Evolutionary conservation across 768 basidiomycete species (phyloP), one percentile per base, ranked within the genome.

Genomic region (Daedaleopsis sinensis): DNA sequence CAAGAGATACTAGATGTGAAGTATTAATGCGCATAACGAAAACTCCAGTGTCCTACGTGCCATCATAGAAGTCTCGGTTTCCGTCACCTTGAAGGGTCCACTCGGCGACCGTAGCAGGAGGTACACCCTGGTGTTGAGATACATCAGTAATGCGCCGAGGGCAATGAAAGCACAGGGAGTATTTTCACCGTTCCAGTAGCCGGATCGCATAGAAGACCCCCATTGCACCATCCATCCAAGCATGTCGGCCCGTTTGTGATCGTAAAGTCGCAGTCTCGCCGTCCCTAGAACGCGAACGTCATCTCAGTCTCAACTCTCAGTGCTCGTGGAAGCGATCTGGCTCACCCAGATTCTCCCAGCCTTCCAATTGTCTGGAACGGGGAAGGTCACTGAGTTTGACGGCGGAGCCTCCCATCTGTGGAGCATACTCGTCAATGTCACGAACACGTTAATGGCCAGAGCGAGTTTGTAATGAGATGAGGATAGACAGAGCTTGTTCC

Each of bases 191-290:
- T 85, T 48, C 83, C 87, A 36, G 79, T 80, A 42, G 68, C 67
- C 12, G 76, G 62, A 66, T 82, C 83, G 63, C 89, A 90, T 12
- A 77, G 67, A 10, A 91, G 74, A 39, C 89, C 89, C 16, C 89
- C 89, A 59, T 85, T 87, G 68, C 89, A 90, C 51, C 87, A 87
- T 43, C 89, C 89, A 57, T 80, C 78, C 19, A 84, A 64, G 64
- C 89, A 91, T 74, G 76, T 23, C 81, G 84, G n/a, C 78, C 79
- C 66, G 80, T 79, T 44, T 63, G 67, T 61, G 43, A 64, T 74
- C 55, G 72, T 75, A 68, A 90, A 90, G 72, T 89, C 74, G 64
- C 89, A 90, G 67, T 87, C 61, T 47, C 57, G 67, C 35, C 49
- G 52, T 18, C 58, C 67, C 69, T 69, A 49, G 23, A 10, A 57